These are phyloP conservation scores for Anacardium occidentale DNA, from an alignment of 345 rosid genomes.

Conservation along the genomic window DNA sequence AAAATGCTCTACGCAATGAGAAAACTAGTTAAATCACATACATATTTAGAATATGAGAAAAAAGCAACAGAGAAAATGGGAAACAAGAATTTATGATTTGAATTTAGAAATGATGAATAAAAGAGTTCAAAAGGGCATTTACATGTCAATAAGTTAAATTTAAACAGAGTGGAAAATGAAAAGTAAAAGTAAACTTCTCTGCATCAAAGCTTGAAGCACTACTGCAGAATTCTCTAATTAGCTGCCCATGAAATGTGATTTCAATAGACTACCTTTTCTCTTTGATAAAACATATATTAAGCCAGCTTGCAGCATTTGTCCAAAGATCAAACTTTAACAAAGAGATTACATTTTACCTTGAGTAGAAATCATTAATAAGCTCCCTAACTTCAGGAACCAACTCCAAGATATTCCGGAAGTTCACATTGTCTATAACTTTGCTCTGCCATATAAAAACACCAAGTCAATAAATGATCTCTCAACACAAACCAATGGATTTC, in stretches of 20 bases:
- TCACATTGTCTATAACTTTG: slow-evolving; percentile 89
- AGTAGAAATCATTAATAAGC: slow-evolving; percentile 90
- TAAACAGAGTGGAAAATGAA: not conserved
- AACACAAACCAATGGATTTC: not conserved
- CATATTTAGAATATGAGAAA: not conserved
- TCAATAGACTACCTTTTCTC: not conserved
- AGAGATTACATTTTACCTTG: slow-evolving; percentile 51
- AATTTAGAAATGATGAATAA: not conserved
- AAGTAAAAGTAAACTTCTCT: not conserved
- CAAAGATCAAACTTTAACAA: not conserved
- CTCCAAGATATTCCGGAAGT: slow-evolving; percentile 94
- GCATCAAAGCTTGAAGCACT: not conserved
- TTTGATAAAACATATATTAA: not conserved
- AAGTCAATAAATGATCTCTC: slow-evolving; percentile 23
- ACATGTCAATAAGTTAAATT: not conserved
- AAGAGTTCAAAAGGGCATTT: not conserved
- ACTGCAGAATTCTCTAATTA: not conserved
- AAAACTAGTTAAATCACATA: not conserved
- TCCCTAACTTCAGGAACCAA: slow-evolving; percentile 98
- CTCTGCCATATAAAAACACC: slow-evolving; percentile 46
- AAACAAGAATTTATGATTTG: not conserved
- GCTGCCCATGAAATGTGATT: not conserved
- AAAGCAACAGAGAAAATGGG: too few species aligned
- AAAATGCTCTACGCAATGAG: not conserved
- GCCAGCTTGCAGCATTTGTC: slow-evolving; percentile 2